These are phyloP conservation scores for Rhododendron ferrugineum DNA, from an alignment of 148 eudicot genomes.

Conservation along the genomic window DNA sequence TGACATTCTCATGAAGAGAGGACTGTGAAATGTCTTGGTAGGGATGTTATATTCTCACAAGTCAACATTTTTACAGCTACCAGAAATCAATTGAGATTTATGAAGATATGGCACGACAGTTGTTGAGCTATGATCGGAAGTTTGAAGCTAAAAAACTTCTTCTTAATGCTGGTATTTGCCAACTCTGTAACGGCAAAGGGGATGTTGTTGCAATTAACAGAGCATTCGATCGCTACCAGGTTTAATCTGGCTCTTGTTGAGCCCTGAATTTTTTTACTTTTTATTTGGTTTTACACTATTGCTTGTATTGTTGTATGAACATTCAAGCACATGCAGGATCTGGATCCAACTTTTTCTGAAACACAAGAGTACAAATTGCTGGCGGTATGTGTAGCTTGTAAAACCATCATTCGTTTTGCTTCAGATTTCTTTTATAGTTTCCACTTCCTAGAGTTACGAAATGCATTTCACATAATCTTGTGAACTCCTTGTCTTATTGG, in stretches of 20 bases:
- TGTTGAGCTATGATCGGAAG: constrained; percentile 43
- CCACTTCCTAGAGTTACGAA: not conserved
- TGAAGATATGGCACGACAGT: constrained; percentile 60
- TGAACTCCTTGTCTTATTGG: not conserved
- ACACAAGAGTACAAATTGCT: constrained; percentile 42
- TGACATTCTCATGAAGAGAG: not conserved
- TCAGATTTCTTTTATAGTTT: not conserved
- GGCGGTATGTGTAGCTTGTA: constrained; percentile 25
- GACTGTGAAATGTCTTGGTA: not conserved
- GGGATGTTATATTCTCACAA: not conserved
- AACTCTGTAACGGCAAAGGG: constrained; percentile 65
- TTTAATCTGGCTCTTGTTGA: constrained; percentile 9
- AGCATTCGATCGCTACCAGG: constrained; percentile 62
- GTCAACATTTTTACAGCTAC: constrained; percentile 37
- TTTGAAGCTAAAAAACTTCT: constrained; percentile 71
- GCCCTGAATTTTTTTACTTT: not conserved
- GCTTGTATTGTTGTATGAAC: not conserved
- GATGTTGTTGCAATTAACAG: constrained; percentile 51
- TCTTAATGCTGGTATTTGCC: constrained; percentile 79
- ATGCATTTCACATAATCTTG: not conserved
- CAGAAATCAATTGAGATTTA: constrained; percentile 52
- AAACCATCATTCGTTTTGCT: not conserved
- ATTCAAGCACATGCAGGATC: constrained; percentile 26
- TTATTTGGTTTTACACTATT: too few species aligned
- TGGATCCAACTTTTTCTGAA: constrained; percentile 54